Conservation (phyloP, 2,329 filamentous ascomycete genomes). For the Huntiella bhutanensis region DNA sequence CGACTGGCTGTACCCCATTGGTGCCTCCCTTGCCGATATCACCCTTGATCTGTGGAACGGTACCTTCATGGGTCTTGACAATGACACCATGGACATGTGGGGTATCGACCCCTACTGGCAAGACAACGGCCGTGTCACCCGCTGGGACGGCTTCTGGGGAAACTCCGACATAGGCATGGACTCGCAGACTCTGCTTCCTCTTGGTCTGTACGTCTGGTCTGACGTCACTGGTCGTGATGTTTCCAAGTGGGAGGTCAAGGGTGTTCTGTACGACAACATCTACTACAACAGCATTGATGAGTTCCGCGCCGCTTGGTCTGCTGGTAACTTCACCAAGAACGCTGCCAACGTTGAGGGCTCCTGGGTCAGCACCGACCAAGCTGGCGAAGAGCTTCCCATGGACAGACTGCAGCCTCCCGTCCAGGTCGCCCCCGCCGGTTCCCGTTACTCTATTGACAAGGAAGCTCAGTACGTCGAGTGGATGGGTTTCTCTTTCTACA, state of each 20-base stretch:
- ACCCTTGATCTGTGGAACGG: slow-evolving; percentile 22
- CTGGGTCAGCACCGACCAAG: slow-evolving; percentile 20
- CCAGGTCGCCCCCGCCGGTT: slow-evolving; percentile 21
- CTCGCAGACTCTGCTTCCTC: slow-evolving; percentile 22
- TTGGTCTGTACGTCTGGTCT: slow-evolving; percentile 27
- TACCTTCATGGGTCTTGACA: slow-evolving; percentile 18
- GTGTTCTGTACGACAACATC: slow-evolving; percentile 23
- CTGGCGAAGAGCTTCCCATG: slow-evolving; percentile 19
- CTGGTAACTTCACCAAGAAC: slow-evolving; percentile 21
- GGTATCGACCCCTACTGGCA: slow-evolving; percentile 20
- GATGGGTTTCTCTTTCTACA: slow-evolving; percentile 34
- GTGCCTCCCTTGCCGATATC: slow-evolving; percentile 26
- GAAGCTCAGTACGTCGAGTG: slow-evolving; percentile 29
- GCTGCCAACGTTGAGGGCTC: slow-evolving; percentile 18
- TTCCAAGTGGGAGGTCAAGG: slow-evolving; percentile 23
- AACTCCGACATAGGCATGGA: slow-evolving; percentile 18
- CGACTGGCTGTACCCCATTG: slow-evolving; percentile 11
- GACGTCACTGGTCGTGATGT: slow-evolving; percentile 26
- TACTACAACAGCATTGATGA: slow-evolving; percentile 20
- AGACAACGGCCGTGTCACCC: slow-evolving; percentile 22
- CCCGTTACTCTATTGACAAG: slow-evolving; percentile 24
- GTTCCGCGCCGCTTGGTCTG: slow-evolving; percentile 20
- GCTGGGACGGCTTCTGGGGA: slow-evolving; percentile 23
- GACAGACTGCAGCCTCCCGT: slow-evolving; percentile 20
- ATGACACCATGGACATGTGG: slow-evolving; percentile 18